phyloP scores from a whole-genome alignment of 441 rosid species.

The Manihot esculenta region DNA sequence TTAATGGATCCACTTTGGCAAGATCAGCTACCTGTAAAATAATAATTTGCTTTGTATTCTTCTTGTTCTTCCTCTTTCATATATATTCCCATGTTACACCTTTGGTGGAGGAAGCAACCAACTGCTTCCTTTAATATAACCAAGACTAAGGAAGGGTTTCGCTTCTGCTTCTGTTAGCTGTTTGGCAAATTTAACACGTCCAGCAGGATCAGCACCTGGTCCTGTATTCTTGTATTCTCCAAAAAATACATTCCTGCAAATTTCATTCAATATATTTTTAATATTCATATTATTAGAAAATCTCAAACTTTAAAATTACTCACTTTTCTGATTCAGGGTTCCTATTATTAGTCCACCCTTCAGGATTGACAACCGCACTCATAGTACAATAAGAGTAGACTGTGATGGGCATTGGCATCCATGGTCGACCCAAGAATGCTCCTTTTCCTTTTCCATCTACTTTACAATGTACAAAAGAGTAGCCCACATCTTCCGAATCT shows the following conservation, averaged over 20 bases:
- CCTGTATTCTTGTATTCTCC: constrained; percentile 63
- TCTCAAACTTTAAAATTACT: not conserved
- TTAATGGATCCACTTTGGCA: no score
- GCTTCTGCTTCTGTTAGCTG: constrained; percentile 32
- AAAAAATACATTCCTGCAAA: constrained; percentile 38
- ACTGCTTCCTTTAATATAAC: constrained; percentile 45
- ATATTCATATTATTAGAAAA: no score
- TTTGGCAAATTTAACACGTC: constrained; percentile 42
- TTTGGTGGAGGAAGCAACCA: constrained; percentile 43
- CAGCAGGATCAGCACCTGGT: constrained; percentile 27
- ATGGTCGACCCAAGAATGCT: constrained; percentile 58
- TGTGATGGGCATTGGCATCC: constrained; percentile 53
- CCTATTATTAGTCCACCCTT: constrained; percentile 47
- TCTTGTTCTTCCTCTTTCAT: no score
- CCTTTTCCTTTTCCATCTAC: constrained; percentile 41
- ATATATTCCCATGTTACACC: no score
- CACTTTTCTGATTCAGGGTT: constrained; percentile 27
- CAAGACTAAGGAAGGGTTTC: constrained; percentile 37
- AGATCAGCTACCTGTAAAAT: no score
- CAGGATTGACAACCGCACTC: constrained; percentile 35
- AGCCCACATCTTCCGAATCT: constrained; percentile 39
- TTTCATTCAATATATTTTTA: not conserved
- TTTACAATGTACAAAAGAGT: constrained; percentile 52
- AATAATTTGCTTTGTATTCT: no score
- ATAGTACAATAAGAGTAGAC: constrained; percentile 50